These are phyloP conservation scores for Pholiota microspora DNA, from an alignment of 768 basidiomycete species.

Conservation along the genomic window DNA sequence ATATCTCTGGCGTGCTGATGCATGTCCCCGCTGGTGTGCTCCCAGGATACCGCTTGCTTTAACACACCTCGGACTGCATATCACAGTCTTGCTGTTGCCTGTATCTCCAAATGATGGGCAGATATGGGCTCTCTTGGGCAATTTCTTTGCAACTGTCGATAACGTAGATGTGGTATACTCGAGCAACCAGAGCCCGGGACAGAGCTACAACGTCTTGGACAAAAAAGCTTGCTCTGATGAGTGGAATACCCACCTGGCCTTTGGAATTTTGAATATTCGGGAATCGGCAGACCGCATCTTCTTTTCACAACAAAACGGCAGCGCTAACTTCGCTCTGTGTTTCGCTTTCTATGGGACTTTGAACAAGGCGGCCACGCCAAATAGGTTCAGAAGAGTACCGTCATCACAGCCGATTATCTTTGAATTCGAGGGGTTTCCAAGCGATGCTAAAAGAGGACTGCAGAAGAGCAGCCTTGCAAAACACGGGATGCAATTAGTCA, in stretches of 20 bases:
- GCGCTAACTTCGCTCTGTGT: no score
- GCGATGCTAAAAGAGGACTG: not conserved
- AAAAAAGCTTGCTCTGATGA: not conserved
- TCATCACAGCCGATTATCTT: not conserved
- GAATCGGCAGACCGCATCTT: no score
- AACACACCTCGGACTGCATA: not conserved
- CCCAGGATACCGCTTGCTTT: not conserved
- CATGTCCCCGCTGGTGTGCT: not conserved
- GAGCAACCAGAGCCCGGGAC: no score
- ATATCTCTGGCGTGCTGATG: not conserved
- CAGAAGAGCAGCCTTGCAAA: not conserved
- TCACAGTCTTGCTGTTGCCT: not conserved
- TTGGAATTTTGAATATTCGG: not conserved
- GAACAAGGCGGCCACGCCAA: not conserved
- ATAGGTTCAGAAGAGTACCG: not conserved
- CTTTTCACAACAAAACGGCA: no score
- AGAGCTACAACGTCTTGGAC: not conserved
- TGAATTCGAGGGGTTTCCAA: not conserved
- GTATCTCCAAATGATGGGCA: not conserved
- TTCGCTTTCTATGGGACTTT: not conserved
- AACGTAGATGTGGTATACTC: not conserved
- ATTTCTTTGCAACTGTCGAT: not conserved
- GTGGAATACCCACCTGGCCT: not conserved
- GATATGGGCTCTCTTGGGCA: not conserved
- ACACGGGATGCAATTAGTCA: not conserved